These are phyloP conservation scores for Platanthera zijinensis DNA, from an alignment of 106 monocot genomes.

Conservation along the genomic window DNA sequence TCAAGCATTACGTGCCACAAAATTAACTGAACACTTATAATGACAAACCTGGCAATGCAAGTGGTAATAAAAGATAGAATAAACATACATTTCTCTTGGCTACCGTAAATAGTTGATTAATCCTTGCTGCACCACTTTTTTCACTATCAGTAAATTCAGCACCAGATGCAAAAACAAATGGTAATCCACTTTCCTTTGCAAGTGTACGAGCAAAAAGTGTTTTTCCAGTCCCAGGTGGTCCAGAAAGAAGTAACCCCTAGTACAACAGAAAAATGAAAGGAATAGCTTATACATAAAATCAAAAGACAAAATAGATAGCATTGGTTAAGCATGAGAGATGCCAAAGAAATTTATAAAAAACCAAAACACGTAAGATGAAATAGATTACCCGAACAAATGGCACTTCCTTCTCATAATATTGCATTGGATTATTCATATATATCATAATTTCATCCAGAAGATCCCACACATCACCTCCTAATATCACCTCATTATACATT, in stretches of 20 bases:
- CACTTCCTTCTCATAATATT: conserved; percentile 84
- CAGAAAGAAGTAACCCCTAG: conserved; percentile 77
- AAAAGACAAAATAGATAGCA: background rate
- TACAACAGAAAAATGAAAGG: background rate
- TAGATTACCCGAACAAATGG: conserved; percentile 67
- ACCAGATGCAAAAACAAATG: conserved; percentile 89
- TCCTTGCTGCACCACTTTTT: conserved; percentile 87
- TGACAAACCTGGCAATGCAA: background rate
- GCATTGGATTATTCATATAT: conserved; percentile 92
- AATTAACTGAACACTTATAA: background rate
- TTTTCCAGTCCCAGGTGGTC: conserved; percentile 91
- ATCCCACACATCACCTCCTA: conserved; percentile 93
- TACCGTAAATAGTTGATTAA: conserved; percentile 75
- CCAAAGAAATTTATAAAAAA: background rate
- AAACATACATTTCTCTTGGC: conserved; percentile 82
- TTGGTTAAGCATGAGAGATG: background rate
- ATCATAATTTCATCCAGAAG: conserved; percentile 90
- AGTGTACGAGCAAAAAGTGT: conserved; percentile 86
- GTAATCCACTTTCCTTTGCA: conserved; percentile 84
- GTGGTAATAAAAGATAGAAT: background rate
- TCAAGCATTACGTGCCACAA: background rate
- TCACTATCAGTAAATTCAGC: conserved; percentile 92
- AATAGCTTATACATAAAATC: background rate
- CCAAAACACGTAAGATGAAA: background rate
- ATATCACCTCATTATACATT: conserved; percentile 74